Evolutionary conservation across 352 stramenopile genomes (phyloP).

Genomic region (Phytophthora hybrid): DNA sequence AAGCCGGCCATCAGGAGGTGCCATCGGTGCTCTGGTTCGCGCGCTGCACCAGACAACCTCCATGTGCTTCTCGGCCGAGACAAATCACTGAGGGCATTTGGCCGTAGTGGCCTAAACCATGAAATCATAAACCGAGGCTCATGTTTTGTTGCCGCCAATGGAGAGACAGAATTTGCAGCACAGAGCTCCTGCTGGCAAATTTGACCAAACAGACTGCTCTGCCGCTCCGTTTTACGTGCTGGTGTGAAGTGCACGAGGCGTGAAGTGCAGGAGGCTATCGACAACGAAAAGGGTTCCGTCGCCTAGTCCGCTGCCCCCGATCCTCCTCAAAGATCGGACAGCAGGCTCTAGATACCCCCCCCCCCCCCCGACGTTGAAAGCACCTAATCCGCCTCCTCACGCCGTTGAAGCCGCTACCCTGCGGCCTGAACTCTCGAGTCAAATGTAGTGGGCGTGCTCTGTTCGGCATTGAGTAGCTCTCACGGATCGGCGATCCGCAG

Average conservation of each 20-base stretch:
- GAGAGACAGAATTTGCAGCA: conserved; percentile 1
- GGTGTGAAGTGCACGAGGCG: conserved; percentile 16
- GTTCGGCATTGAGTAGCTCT: background rate
- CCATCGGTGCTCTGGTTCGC: background rate
- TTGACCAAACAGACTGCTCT: conserved; percentile 26
- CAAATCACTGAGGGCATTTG: conserved; percentile 3
- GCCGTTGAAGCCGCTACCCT: conserved; percentile 2
- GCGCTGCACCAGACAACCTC: background rate
- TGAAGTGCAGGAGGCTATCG: conserved; percentile 25
- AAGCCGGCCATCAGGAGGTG: background rate
- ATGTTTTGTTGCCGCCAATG: conserved; percentile 4
- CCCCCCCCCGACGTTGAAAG: conserved; percentile 9
- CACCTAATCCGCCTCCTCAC: conserved; percentile 21
- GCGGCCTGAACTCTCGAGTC: conserved; percentile 5
- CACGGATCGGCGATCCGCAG: conserved; percentile 6
- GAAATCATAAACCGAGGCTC: background rate
- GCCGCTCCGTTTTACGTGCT: conserved; percentile 11
- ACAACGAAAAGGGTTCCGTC: conserved; percentile 29
- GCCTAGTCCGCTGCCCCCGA: conserved; percentile 15
- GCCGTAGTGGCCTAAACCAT: conserved; percentile 12
- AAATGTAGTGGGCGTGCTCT: background rate
- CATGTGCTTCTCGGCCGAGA: background rate
- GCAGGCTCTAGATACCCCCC: conserved; percentile 14
- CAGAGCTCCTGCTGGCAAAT: conserved; percentile 21
- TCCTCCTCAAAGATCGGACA: conserved; percentile 29